Evolutionary conservation across 768 basidiomycete species (phyloP).

Genomic region (Tylopilus felleus): DNA sequence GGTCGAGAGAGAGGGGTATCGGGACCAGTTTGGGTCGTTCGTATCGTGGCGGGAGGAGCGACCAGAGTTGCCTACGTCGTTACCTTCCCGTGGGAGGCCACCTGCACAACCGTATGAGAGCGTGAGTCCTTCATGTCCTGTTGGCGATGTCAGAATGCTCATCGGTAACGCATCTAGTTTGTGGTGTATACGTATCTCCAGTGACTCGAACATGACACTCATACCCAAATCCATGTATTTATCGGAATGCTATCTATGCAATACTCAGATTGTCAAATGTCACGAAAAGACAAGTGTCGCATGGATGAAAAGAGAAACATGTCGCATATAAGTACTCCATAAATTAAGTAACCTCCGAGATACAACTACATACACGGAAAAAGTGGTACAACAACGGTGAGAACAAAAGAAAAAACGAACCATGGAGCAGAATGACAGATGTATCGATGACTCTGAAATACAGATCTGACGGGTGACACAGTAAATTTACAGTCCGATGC

Average conservation of each 20-base stretch:
- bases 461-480: not conserved
- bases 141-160: not conserved
- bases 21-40: constrained; percentile 48
- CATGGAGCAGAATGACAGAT: constrained; percentile 8
- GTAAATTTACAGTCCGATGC: constrained; percentile 44
- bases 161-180: constrained; percentile 29
- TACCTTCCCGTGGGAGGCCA: constrained; percentile 53
- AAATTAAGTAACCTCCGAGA: constrained; percentile 14
- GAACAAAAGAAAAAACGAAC: not conserved
- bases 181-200: constrained; percentile 37
- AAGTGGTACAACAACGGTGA: constrained; percentile 15
- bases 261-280: not conserved
- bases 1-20: constrained; percentile 49
- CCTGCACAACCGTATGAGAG: constrained; percentile 56
- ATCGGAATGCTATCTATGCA: constrained; percentile 15
- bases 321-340: constrained; percentile 26
- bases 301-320: no score
- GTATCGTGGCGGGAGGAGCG: constrained; percentile 40
- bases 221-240: constrained; percentile 12
- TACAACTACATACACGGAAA: not conserved
- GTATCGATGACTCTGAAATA: not conserved
- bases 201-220: constrained; percentile 7
- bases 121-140: constrained; percentile 31
- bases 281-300: not conserved
- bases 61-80: constrained; percentile 59